Conservation (phyloP, 805 yeast species). For the Saccharomycopsis fibuligera region DNA sequence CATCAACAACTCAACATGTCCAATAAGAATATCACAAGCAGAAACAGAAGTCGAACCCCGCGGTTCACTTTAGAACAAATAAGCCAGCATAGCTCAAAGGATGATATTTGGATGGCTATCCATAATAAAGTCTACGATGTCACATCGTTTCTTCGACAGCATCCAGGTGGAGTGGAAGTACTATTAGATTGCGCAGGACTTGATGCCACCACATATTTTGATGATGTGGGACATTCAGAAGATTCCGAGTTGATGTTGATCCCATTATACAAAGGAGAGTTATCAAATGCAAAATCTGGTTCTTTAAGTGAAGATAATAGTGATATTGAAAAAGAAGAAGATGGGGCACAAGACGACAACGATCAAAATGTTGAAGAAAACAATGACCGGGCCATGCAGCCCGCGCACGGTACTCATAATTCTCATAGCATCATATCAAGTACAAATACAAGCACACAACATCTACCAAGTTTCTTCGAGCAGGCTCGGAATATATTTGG, state of each 20-base stretch:
- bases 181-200: constrained; percentile 53
- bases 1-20: too few relatives aligned
- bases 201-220: constrained; percentile 55
- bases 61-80: constrained; percentile 38
- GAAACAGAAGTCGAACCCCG: background rate
- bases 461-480: too few relatives aligned
- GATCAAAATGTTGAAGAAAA: background rate
- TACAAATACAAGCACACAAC: too few relatives aligned
- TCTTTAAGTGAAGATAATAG: background rate
- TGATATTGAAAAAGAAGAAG: background rate
- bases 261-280: constrained; percentile 18
- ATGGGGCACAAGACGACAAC: background rate
- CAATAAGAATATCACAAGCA: background rate
- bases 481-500: too few relatives aligned
- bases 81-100: constrained; percentile 59
- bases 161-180: constrained; percentile 42
- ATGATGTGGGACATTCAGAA: constrained; percentile 62
- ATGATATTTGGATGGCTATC: constrained; percentile 78
- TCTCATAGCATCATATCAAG: too few relatives aligned
- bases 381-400: too few relatives aligned
- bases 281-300: background rate
- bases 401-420: too few relatives aligned
- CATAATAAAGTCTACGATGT: constrained; percentile 76
- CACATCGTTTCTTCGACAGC: constrained; percentile 34
- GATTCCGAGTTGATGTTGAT: constrained; percentile 45